Percentiles rank a stretch among this genome's conserved stretches.
Conservation (phyloP, 768 basidiomycete species). For the Mycena latifolia region DNA sequence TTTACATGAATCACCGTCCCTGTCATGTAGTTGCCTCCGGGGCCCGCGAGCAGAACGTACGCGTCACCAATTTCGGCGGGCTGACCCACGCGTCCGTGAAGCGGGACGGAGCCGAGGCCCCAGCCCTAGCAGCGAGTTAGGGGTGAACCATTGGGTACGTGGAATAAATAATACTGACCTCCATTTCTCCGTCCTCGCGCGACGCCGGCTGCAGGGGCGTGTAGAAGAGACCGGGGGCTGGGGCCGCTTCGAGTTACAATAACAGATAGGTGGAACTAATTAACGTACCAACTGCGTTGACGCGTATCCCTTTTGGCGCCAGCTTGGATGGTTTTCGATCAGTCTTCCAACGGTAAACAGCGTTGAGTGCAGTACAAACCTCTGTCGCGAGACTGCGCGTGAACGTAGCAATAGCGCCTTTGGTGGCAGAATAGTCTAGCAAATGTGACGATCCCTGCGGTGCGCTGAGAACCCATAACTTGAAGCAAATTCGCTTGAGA, state of each 20-base stretch:
- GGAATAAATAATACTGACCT: constrained; percentile 37
- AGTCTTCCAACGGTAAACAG: neutral
- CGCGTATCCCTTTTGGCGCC: constrained; percentile 67
- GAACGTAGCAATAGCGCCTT: constrained; percentile 71
- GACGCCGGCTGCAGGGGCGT: constrained; percentile 72
- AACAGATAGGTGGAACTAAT: neutral
- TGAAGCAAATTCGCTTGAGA: too few species aligned
- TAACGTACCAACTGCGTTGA: constrained; percentile 57
- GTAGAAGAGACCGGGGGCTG: constrained; percentile 64
- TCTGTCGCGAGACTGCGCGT: constrained; percentile 67
- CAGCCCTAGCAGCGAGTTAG: constrained; percentile 39
- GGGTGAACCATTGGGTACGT: too few species aligned
- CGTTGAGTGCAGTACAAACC: neutral
- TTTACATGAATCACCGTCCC: constrained; percentile 54
- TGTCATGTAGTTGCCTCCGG: constrained; percentile 55
- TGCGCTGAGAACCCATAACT: constrained; percentile 16
- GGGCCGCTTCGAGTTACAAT: neutral
- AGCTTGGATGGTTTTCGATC: constrained; percentile 40
- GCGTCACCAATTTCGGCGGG: constrained; percentile 65
- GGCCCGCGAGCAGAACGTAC: constrained; percentile 67
- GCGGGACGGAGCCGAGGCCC: constrained; percentile 57
- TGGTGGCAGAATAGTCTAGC: constrained; percentile 68
- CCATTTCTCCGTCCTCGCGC: constrained; percentile 66
- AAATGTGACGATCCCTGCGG: constrained; percentile 30
- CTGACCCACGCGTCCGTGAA: constrained; percentile 63